These are phyloP conservation scores for Pleurotus eryngii DNA, from an alignment of 768 basidiomycete genomes.

Conservation along the genomic window DNA sequence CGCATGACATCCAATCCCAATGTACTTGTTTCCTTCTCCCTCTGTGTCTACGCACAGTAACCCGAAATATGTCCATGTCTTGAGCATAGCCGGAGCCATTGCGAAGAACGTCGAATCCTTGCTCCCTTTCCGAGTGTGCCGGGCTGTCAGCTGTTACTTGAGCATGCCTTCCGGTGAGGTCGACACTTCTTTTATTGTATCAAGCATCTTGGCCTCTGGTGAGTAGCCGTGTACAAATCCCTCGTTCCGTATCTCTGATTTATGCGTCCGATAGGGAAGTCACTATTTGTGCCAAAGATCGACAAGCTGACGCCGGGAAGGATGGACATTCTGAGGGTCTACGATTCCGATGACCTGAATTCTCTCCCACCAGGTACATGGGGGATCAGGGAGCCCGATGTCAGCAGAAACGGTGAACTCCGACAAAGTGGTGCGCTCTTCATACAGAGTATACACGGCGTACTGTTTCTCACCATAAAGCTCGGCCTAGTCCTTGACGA, in stretches of 20 bases:
- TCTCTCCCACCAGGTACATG: constrained; percentile 60
- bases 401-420: constrained; percentile 36
- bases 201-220: constrained; percentile 56
- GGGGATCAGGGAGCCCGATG: constrained; percentile 72
- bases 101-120: constrained; percentile 44
- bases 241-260: not conserved
- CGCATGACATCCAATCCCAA: not conserved
- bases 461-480: constrained; percentile 1
- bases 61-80: not conserved
- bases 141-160: constrained; percentile 68
- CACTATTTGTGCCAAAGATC: constrained; percentile 69
- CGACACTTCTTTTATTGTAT: constrained; percentile 51
- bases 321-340: constrained; percentile 69
- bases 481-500: constrained; percentile 31
- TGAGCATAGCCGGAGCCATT: constrained; percentile 42
- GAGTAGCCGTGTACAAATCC: constrained; percentile 13
- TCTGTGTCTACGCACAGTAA: not conserved
- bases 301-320: constrained; percentile 33
- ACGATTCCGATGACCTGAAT: constrained; percentile 54
- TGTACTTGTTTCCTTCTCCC: not conserved
- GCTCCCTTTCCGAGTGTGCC: constrained; percentile 47
- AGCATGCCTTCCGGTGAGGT: constrained; percentile 77
- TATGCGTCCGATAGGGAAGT: constrained; percentile 46
- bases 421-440: constrained; percentile 48
- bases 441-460: not conserved